phyloP scores from a whole-genome alignment of 352 stramenopile species.

The Phytophthora syringae region DNA sequence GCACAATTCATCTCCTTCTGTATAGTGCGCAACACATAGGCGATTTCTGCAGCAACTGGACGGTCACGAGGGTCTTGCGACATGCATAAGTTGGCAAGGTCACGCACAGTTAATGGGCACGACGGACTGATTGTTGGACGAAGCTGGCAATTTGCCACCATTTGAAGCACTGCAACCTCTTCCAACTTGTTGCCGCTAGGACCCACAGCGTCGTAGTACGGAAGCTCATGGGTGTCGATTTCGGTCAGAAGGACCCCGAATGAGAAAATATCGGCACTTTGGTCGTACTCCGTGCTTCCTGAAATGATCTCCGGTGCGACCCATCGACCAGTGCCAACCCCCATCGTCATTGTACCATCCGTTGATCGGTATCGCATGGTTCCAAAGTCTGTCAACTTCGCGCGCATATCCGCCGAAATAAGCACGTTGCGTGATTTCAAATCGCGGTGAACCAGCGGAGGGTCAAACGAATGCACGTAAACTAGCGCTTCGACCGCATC shows the following conservation, averaged over 20 bases:
- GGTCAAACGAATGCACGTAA: conserved; percentile 49
- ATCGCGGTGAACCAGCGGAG: conserved; percentile 43
- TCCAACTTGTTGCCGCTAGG: conserved; percentile 32
- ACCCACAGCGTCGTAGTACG: conserved; percentile 43
- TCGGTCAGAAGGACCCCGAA: conserved; percentile 66
- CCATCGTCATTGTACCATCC: conserved; percentile 45
- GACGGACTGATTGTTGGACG: conserved; percentile 27
- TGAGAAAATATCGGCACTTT: conserved; percentile 60
- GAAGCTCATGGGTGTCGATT: conserved; percentile 60
- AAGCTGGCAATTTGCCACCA: conserved; percentile 40
- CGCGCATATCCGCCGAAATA: conserved; percentile 27
- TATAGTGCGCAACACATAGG: conserved; percentile 40
- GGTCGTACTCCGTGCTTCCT: conserved; percentile 58
- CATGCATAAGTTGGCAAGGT: conserved; percentile 49
- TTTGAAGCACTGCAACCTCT: conserved; percentile 51
- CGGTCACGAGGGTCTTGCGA: conserved; percentile 35
- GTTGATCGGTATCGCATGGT: conserved; percentile 26
- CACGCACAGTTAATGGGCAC: conserved; percentile 33
- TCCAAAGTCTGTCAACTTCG: conserved; percentile 44
- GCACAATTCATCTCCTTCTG: conserved; percentile 23
- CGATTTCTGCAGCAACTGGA: conserved; percentile 46
- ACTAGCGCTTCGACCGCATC: conserved; percentile 45
- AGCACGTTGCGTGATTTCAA: conserved; percentile 46
- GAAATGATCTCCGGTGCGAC: conserved; percentile 66
- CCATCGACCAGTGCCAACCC: conserved; percentile 68